A percentile compares a stretch with the other conserved stretches of the same genome.
Conservation (phyloP, 192 early-diverging fungal species). For the Coemansia sp. region DNA sequence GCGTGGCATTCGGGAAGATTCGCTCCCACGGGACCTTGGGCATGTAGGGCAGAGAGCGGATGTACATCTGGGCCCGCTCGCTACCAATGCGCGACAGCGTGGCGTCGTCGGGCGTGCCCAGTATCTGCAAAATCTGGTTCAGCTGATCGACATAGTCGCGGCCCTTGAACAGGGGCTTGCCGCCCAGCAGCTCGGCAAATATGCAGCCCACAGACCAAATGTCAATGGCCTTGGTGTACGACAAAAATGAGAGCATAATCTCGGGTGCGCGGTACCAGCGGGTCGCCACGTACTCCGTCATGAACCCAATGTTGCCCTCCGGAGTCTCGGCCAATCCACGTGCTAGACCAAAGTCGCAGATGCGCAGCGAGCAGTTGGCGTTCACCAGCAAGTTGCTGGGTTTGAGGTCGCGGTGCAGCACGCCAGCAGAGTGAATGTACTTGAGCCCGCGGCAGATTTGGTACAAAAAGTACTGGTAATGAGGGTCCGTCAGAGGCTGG, state of each 20-base stretch:
- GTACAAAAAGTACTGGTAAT: conserved; percentile 99
- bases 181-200: conserved; percentile 94
- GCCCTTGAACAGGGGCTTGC: conserved; percentile 93
- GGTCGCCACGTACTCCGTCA: conserved; percentile 99
- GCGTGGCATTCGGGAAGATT: conserved; percentile 83
- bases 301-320: conserved; percentile 84
- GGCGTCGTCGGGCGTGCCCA: conserved; percentile 93
- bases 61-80: conserved; percentile 94
- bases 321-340: conserved; percentile 82
- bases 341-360: conserved; percentile 99
- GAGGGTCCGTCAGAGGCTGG: conserved; percentile 91
- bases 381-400: conserved; percentile 88
- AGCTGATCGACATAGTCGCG: conserved; percentile 98
- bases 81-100: conserved; percentile 85
- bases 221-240: conserved; percentile 98
- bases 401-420: conserved; percentile 97
- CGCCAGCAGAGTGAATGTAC: conserved; percentile 97
- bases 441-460: conserved; percentile 96
- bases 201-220: conserved; percentile 99
- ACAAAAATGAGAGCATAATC: conserved; percentile 96
- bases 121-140: conserved; percentile 92
- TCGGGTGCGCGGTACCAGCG: conserved; percentile 99
- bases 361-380: conserved; percentile 90
- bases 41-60: conserved; percentile 85
- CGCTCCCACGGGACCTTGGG: conserved; percentile 81